A percentile compares a stretch with the other conserved stretches of the same genome.
Conservation (phyloP, 169 alveolate genomes). For the Plasmodium gaboni region DNA sequence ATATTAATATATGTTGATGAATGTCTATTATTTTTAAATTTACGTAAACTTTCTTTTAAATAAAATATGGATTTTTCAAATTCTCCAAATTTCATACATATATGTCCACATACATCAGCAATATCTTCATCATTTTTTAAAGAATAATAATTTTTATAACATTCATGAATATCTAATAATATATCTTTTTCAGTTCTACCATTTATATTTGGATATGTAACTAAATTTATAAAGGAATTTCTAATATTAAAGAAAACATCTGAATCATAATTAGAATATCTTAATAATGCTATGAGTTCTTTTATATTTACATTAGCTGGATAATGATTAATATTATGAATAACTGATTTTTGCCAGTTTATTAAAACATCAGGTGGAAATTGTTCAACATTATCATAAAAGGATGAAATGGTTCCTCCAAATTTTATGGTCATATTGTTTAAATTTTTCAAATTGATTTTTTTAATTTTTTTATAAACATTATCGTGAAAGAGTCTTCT, state of each 20-base stretch:
- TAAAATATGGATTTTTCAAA: constrained; percentile 79
- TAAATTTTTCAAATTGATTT: constrained; percentile 52
- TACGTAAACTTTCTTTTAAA: constrained; percentile 78
- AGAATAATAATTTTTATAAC: constrained; percentile 80
- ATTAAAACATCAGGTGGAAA: constrained; percentile 65
- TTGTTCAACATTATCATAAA: constrained; percentile 63
- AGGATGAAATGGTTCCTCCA: constrained; percentile 71
- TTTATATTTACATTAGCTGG: constrained; percentile 79
- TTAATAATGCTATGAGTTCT: constrained; percentile 78
- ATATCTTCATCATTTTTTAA: constrained; percentile 83
- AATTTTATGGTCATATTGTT: constrained; percentile 59
- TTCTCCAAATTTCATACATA: constrained; percentile 85
- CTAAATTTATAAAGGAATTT: constrained; percentile 75
- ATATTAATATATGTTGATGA: constrained; percentile 74
- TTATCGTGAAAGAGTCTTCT: neutral
- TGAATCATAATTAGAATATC: constrained; percentile 85
- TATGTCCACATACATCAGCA: constrained; percentile 84
- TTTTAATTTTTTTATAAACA: constrained; percentile 60
- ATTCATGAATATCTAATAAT: constrained; percentile 76
- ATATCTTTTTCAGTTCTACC: constrained; percentile 84
- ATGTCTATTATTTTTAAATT: constrained; percentile 47
- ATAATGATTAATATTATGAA: constrained; percentile 35
- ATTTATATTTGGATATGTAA: constrained; percentile 78
- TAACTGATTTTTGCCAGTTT: constrained; percentile 59
- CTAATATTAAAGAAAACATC: constrained; percentile 81